Conservation (phyloP, 352 stramenopile genomes). For the Phytopythium sindhum region DNA sequence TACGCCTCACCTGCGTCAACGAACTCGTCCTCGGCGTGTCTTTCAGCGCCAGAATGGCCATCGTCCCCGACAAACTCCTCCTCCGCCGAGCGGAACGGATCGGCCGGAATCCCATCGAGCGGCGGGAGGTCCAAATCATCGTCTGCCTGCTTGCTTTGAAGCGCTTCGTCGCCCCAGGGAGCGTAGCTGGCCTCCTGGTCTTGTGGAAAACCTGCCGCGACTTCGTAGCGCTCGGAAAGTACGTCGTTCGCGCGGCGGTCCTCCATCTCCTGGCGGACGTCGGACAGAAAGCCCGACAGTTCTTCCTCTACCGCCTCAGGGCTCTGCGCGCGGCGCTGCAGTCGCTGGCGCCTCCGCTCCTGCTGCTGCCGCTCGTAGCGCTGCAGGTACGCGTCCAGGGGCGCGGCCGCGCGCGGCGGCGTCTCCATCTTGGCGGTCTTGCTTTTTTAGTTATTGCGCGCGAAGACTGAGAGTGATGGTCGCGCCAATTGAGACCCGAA, state of each 20-base stretch:
- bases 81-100: constrained; percentile 2
- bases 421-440: constrained; percentile 21
- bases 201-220: not conserved
- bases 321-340: constrained; percentile 14
- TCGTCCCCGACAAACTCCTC: constrained; percentile 16
- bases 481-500: not conserved
- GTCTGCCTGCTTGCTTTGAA: not conserved
- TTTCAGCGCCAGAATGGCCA: constrained; percentile 8
- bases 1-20: constrained; percentile 52
- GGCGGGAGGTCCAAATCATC: constrained; percentile 35
- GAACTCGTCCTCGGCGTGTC: constrained; percentile 42
- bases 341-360: constrained; percentile 24
- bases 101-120: constrained; percentile 17
- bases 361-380: constrained; percentile 50
- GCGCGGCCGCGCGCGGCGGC: constrained; percentile 12
- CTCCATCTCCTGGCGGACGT: constrained; percentile 9
- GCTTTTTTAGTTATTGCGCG: constrained; percentile 3
- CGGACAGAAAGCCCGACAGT: constrained; percentile 25
- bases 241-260: not conserved
- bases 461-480: constrained; percentile 4
- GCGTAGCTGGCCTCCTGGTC: not conserved
- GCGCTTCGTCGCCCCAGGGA: not conserved
- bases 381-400: constrained; percentile 44
- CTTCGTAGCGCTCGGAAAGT: not conserved
- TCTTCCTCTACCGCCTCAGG: constrained; percentile 20